phyloP scores from a whole-genome alignment of 1,139 yeast genomes.

The Protomyces lactucae-debilis region DNA sequence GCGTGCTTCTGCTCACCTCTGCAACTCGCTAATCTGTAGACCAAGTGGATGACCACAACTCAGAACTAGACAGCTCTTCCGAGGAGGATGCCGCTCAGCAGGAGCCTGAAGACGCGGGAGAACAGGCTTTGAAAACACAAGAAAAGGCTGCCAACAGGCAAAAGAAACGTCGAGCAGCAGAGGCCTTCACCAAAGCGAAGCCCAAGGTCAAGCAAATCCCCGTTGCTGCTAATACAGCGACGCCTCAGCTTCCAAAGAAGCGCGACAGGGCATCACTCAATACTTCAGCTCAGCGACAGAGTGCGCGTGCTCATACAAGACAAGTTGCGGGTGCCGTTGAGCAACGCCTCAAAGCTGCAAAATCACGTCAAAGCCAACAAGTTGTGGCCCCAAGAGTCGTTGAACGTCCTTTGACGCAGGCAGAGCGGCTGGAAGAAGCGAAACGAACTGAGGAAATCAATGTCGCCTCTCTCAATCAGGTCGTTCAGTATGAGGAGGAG shows the following conservation, averaged over 20 bases:
- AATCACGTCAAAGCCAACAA: constrained; percentile 45
- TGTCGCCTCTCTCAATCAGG: constrained; percentile 63
- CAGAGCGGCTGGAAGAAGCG: constrained; percentile 79
- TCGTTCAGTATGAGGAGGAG: constrained; percentile 77
- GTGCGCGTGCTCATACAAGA: constrained; percentile 73
- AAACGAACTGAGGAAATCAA: constrained; percentile 77
- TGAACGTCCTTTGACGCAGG: constrained; percentile 58
- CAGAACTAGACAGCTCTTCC: constrained; percentile 32
- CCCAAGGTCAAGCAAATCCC: neutral
- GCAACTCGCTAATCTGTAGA: constrained; percentile 38
- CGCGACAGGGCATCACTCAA: neutral
- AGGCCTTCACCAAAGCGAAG: constrained; percentile 25
- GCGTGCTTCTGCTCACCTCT: neutral
- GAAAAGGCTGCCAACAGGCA: constrained; percentile 32
- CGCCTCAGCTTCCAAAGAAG: constrained; percentile 17
- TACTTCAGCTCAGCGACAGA: constrained; percentile 56
- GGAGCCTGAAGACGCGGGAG: constrained; percentile 34
- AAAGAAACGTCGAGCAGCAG: constrained; percentile 14
- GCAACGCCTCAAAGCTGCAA: constrained; percentile 64
- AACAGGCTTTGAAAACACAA: constrained; percentile 39
- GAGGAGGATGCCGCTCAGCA: constrained; percentile 33
- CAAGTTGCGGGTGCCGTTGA: constrained; percentile 74
- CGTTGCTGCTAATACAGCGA: neutral
- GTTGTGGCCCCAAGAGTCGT: neutral
- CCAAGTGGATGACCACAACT: constrained; percentile 35